Evolutionary conservation across 352 stramenopile genomes (phyloP), one percentile per base, ranked within the genome.

Genomic region (Blastocystis sp.): DNA sequence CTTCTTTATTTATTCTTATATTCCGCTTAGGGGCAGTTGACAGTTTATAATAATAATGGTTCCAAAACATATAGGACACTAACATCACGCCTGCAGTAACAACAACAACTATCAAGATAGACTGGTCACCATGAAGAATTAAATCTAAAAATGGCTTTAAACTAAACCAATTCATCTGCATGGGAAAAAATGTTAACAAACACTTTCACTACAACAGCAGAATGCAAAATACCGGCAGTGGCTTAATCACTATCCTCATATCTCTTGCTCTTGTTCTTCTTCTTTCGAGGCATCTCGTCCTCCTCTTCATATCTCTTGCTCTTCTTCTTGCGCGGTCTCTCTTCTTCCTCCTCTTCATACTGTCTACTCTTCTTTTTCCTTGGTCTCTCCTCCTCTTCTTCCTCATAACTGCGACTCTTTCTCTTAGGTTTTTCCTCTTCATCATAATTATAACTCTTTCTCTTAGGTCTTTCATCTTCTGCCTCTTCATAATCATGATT

Each of bases 211-310:
- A 62, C 56, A n/a, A 15, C 56, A 62, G 56, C 64, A 76, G 64
- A 76, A 76, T 76, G 30, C 42, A 76, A n/a, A 5, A 24, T 22
- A 24, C n/a, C 35, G 9, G n/a, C 11, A 76, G 73, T 57, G 48
- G 54, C 51, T 84, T 84, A 84, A 27, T 84, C 73, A 57, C 73
- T 84, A 66, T 84, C 73, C 0, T 84, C 73, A 64, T 84, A 84
- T 1, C 53, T 58, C 70, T 81, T 77, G 30, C 58, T 68, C 58
- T 24, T 53, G 24, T 53, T 81, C 70, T 60, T 66, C 53, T 81
- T 81, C 40, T 58, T 58, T 35, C 48, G 54, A 40, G 44, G 40
- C 11, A 40, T 22, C 70, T 81, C 70, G 27, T 81, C 70, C 48
- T 81, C 70, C 42, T 81, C 70, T 37, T 81, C 70, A 40, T 81